These are phyloP conservation scores for Fusarium sp. DNA, from an alignment of 2,329 filamentous ascomycete species.

Conservation along the genomic window DNA sequence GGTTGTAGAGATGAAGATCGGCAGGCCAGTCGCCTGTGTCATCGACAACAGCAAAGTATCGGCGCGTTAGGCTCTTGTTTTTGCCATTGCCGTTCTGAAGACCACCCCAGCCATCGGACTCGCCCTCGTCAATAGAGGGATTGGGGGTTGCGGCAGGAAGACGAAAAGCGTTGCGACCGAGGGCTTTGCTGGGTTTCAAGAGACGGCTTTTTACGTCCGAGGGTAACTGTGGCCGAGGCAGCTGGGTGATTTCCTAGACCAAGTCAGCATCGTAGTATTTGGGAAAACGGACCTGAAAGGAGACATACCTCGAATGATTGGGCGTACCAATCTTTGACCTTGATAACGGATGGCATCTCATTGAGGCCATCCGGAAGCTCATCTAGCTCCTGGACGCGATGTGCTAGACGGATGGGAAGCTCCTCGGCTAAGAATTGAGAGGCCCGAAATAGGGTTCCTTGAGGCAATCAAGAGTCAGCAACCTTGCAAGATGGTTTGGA, in stretches of 20 bases:
- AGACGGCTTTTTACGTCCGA: slow-evolving; percentile 81
- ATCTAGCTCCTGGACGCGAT: slow-evolving; percentile 93
- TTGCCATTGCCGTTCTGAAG: slow-evolving; percentile 56
- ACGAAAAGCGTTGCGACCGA: slow-evolving; percentile 69
- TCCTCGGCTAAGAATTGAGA: slow-evolving; percentile 99
- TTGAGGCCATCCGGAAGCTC: slow-evolving; percentile 94
- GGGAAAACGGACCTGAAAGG: not conserved
- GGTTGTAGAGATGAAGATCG: slow-evolving; percentile 93
- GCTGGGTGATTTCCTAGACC: slow-evolving; percentile 84
- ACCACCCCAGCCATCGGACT: slow-evolving; percentile 71
- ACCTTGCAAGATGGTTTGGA: slow-evolving; percentile 63
- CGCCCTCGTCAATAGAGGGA: slow-evolving; percentile 85
- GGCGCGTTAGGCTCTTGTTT: slow-evolving; percentile 60
- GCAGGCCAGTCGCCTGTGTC: slow-evolving; percentile 91
- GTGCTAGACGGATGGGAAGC: slow-evolving; percentile 93
- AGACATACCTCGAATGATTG: slow-evolving; percentile 92
- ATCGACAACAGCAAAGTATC: slow-evolving; percentile 91
- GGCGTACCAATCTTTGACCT: slow-evolving; percentile 97
- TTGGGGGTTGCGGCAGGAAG: slow-evolving; percentile 88
- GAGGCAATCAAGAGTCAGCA: slow-evolving; percentile 22
- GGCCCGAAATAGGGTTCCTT: slow-evolving; percentile 94
- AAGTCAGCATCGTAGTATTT: slow-evolving; percentile 15
- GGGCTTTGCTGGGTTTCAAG: slow-evolving; percentile 68
- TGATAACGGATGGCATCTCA: slow-evolving; percentile 96
- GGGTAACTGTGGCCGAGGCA: slow-evolving; percentile 79